These are phyloP conservation scores for Hexamita inflata DNA, from an alignment of 208 protist species.

Conservation along the genomic window DNA sequence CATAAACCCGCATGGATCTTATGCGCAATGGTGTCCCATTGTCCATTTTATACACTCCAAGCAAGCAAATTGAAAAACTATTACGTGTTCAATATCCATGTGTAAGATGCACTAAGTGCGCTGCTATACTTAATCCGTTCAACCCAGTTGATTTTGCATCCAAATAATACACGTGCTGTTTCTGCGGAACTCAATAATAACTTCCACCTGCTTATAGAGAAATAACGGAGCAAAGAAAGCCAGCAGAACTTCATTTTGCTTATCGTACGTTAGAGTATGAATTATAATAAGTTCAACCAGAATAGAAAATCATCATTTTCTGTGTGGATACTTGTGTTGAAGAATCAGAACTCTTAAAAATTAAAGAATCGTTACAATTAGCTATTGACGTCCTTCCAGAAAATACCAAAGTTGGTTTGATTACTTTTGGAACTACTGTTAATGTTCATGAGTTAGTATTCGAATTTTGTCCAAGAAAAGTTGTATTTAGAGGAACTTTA, in stretches of 20 bases:
- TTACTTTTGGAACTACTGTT: conserved; percentile 4
- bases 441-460: conserved; percentile 18
- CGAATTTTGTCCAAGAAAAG: conserved; percentile 20
- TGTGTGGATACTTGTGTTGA: neutral
- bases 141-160: neutral
- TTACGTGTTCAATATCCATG: neutral
- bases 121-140: conserved; percentile 20
- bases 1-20: neutral
- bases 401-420: neutral
- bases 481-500: conserved; percentile 5
- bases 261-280: conserved; percentile 14
- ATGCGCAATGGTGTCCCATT: neutral
- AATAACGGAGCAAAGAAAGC: neutral
- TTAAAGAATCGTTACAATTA: conserved; percentile 6
- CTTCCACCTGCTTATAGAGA: neutral
- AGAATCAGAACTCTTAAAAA: neutral
- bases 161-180: neutral
- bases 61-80: neutral
- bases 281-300: neutral
- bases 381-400: neutral
- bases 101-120: neutral
- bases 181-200: neutral
- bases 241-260: conserved; percentile 7
- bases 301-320: neutral
- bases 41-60: conserved; percentile 17